Conservation (phyloP, 352 stramenopile species). For the Phytopythium helicoides region DNA sequence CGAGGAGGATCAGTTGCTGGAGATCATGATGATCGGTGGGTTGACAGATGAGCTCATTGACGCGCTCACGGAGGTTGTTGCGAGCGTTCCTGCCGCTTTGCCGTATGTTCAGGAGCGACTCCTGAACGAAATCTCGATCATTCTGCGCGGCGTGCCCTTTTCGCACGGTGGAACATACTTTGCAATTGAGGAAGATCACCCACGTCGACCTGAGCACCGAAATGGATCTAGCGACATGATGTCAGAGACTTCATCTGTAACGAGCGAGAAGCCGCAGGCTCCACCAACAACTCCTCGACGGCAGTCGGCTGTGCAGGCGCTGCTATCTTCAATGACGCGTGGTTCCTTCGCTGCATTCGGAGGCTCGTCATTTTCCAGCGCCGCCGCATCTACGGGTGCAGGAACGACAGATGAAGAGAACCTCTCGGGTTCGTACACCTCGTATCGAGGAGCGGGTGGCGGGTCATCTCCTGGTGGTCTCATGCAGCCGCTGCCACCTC, state of each 20-base stretch:
- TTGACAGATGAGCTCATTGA: slow-evolving; percentile 94
- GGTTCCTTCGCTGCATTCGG: slow-evolving; percentile 34
- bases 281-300: slow-evolving; percentile 28
- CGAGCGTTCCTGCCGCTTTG: slow-evolving; percentile 87
- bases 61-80: slow-evolving; percentile 89
- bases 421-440: slow-evolving; percentile 5
- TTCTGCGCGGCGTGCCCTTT: slow-evolving; percentile 86
- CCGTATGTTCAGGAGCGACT: slow-evolving; percentile 92
- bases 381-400: not conserved
- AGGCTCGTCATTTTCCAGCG: slow-evolving; percentile 8
- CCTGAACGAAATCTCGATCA: slow-evolving; percentile 95
- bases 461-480: not conserved
- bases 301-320: slow-evolving; percentile 55
- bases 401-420: slow-evolving; percentile 28
- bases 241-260: slow-evolving; percentile 21
- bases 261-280: slow-evolving; percentile 16
- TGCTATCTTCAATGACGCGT: slow-evolving; percentile 77
- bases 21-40: slow-evolving; percentile 87
- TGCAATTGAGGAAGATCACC: not conserved
- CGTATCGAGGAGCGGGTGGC: not conserved
- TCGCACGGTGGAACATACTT: slow-evolving; percentile 22
- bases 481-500: slow-evolving; percentile 8
- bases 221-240: slow-evolving; percentile 12
- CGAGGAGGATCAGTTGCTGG: slow-evolving; percentile 53
- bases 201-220: not conserved